Evolutionary conservation across 1,284 basidiomycete genomes (phyloP), one percentile per base, ranked within the genome.

Genomic region (Cryptococcus neoformans): DNA sequence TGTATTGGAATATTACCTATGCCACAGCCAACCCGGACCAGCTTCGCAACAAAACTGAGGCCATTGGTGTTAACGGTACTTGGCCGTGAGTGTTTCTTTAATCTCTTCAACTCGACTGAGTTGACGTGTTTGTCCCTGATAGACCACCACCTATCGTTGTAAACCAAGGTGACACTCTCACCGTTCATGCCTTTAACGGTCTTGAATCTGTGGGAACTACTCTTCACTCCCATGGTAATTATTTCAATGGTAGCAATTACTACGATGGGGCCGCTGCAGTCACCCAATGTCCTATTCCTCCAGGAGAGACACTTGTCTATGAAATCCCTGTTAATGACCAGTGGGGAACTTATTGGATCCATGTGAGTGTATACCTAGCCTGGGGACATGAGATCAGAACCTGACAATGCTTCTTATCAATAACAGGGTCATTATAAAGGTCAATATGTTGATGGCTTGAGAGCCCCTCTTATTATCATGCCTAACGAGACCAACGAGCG

Each of bases 181-280:
- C 66, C 36, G 80, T 95, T 0, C 91, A 95, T 72, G 83, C 85
- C 16, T 59, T 63, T 49, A 93, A 92, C 75, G 83, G 82, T 0
- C 76, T 93, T 53, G 83, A 86, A 52, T 81, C 84, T 0, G 83
- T 86, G 1, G 77, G 67, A 40, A 73, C 74, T 14, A 68, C 70
- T 1, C 59, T 76, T 11, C 90, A 93, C 71, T 87, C 91, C 66
- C 90, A 96, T 79, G 92, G 92, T 64, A 92, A 92, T 88, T 92
- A 85, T 79, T 92, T 94, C 80, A 92, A 91, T 76, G 81, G 83
- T 8, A 83, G 87, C 0, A 83, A 83, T 39, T 93, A 89, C 85
- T 88, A 86, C 80, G 93, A 97, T 73, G 93, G 93, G 41, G 91
- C 93, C 1, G 76, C 83, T 36, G 84, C 82, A 8, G 83, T 94